Conservation (phyloP, 306 rosid species). For the Glycine tomentella region DNA sequence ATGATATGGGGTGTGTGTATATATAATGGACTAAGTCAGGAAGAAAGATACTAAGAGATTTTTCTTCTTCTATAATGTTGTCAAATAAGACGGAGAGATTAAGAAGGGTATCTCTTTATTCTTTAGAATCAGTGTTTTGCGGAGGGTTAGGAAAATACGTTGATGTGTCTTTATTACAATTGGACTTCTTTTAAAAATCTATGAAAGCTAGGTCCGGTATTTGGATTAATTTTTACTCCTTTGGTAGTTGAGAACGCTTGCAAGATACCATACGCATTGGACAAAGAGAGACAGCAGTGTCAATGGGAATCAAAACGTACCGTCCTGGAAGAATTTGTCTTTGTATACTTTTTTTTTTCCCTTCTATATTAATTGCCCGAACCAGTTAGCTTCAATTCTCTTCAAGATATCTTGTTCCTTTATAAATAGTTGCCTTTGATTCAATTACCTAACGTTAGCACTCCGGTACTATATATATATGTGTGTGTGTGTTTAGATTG, state of each 20-base stretch:
- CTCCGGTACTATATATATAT: no score
- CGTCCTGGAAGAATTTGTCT: conserved; percentile 54
- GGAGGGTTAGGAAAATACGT: conserved; percentile 39
- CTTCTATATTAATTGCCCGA: not conserved
- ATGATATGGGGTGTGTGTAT: conserved; percentile 39
- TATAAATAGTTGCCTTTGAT: not conserved
- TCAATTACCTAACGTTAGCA: not conserved
- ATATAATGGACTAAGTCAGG: conserved; percentile 23
- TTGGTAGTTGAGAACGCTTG: conserved; percentile 56
- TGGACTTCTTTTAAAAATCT: conserved; percentile 44
- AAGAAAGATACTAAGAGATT: conserved; percentile 6
- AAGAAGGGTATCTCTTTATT: conserved; percentile 59
- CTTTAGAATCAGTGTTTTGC: conserved; percentile 49
- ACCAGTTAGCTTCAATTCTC: not conserved
- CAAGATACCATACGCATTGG: conserved; percentile 61
- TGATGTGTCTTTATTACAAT: conserved; percentile 26
- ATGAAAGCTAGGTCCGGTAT: conserved; percentile 38
- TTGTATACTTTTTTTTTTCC: not conserved
- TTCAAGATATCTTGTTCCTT: conserved; percentile 38
- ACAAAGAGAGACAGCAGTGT: conserved; percentile 58
- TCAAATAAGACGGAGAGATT: conserved; percentile 46
- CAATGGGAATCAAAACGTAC: conserved; percentile 63
- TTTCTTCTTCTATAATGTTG: not conserved
- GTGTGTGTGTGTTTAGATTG: not conserved
- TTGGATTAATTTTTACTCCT: conserved; percentile 34